These are phyloP conservation scores for Colletotrichum salicis DNA, from an alignment of 2,329 filamentous ascomycete genomes.

Conservation along the genomic window DNA sequence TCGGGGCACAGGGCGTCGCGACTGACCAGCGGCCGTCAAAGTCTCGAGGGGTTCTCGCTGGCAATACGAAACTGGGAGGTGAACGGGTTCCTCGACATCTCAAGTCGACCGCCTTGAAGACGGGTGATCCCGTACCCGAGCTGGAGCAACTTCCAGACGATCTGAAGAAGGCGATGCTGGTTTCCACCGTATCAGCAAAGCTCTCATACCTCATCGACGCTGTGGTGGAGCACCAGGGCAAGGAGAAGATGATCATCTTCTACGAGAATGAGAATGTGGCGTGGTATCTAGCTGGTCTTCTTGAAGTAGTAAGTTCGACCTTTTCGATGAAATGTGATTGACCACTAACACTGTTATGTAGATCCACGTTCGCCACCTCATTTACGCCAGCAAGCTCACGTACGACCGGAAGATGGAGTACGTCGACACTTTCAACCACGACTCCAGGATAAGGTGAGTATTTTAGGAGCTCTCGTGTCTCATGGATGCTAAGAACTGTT, in stretches of 20 bases:
- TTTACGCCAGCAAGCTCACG: constrained; percentile 73
- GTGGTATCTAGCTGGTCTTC: constrained; percentile 83
- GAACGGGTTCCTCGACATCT: constrained; percentile 46
- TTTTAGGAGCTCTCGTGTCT: neutral
- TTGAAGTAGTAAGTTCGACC: constrained; percentile 71
- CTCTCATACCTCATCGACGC: constrained; percentile 84
- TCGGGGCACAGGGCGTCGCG: constrained; percentile 21
- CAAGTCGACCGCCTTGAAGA: constrained; percentile 43
- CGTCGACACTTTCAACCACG: constrained; percentile 80
- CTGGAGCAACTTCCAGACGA: constrained; percentile 53
- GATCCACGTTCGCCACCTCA: constrained; percentile 70
- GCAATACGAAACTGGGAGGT: constrained; percentile 56
- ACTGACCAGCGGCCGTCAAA: constrained; percentile 7
- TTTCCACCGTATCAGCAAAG: constrained; percentile 88
- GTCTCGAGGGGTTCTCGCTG: constrained; percentile 42
- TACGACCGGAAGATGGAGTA: constrained; percentile 76
- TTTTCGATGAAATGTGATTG: neutral
- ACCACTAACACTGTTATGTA: constrained; percentile 39
- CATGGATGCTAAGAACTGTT: neutral
- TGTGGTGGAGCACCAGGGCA: constrained; percentile 72
- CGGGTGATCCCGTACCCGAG: constrained; percentile 17
- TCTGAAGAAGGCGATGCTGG: constrained; percentile 69
- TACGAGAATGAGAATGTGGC: constrained; percentile 90
- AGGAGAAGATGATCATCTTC: constrained; percentile 91
- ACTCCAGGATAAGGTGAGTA: constrained; percentile 65